Base-by-base conservation (phyloP, 2,329 filamentous ascomycete genomes). In the Phaeomoniella chlamydospora region DNA sequence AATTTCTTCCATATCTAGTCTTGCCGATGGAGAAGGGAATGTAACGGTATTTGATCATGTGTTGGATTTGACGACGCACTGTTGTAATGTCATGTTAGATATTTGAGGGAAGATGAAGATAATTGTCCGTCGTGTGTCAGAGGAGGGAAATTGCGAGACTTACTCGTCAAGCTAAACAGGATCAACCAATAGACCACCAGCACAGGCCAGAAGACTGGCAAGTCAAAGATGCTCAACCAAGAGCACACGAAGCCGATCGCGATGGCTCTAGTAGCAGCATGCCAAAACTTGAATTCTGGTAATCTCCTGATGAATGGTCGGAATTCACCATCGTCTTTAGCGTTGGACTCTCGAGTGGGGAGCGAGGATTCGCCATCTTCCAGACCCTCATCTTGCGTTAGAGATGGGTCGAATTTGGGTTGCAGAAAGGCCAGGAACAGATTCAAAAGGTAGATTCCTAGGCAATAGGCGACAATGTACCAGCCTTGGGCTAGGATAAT, bases 41-140 rank as follows among this genome's bases (percentile, higher is more conserved):
- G 56, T 94, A 98, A 64, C 88, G 84, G 68, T 96, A 98, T 69
- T 96, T 98, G 72, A 98, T 88, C 90, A 98, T 98, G 66, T 96
- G 90, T 67, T 98, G 90, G 50, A 98, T 98, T 66, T 98, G 90
- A 69, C 90, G 84, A 62, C 90, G 77, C 90, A 98, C 86, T 93
- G 49, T 18, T 13, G 37, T 41, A 11, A 26, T n/a, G 15, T 31
- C 15, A 41, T 31, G n/a, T n/a, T n/a, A n/a, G n/a, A n/a, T n/a
- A n/a, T n/a, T n/a, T n/a, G n/a, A n/a, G n/a, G n/a, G n/a, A n/a
- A n/a, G n/a, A n/a, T n/a, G n/a, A n/a, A n/a, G n/a, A 35, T 18
- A 31, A 29, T 26, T 42, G 35, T 33, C 17, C 43, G 47, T 43
- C 37, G 43, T 26, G 14, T 37, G 29, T 16, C 36, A 37, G 22